Percentiles rank a stretch among this genome's conserved stretches.
Evolutionary conservation across 2,329 filamentous ascomycete species (phyloP).

Genomic region (Aspergillus japonicus): DNA sequence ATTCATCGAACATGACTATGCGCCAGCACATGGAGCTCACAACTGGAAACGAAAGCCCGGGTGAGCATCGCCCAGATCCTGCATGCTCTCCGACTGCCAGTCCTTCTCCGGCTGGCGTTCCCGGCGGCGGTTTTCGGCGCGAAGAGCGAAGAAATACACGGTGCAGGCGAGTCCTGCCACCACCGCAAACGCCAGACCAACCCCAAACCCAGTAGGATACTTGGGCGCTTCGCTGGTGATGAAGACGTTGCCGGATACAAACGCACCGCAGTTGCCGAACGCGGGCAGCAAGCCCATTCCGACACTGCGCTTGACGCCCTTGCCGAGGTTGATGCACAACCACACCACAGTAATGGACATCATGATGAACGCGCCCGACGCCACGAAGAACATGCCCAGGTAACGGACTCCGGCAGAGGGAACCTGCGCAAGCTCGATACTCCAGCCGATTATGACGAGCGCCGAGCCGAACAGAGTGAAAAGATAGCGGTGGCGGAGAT

Average conservation of each 20-base stretch:
- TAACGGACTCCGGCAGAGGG: slow-evolving; percentile 19
- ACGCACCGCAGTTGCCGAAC: slow-evolving; percentile 48
- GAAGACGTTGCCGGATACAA: slow-evolving; percentile 45
- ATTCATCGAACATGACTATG: too few species aligned
- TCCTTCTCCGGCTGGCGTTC: slow-evolving; percentile 10
- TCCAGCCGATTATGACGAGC: slow-evolving; percentile 15
- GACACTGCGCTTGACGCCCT: slow-evolving; percentile 42
- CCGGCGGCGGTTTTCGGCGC: slow-evolving; percentile 12
- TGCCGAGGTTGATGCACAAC: slow-evolving; percentile 43
- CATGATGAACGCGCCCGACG: slow-evolving; percentile 26
- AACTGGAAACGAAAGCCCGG: slow-evolving; percentile 14
- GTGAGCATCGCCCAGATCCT: slow-evolving; percentile 17
- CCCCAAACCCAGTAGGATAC: slow-evolving; percentile 41
- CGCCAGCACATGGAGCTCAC: background rate
- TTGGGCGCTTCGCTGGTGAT: slow-evolving; percentile 38
- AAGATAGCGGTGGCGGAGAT: slow-evolving; percentile 12
- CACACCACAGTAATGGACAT: slow-evolving; percentile 38
- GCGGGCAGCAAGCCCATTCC: slow-evolving; percentile 44
- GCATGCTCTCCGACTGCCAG: slow-evolving; percentile 4
- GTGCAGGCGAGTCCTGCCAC: slow-evolving; percentile 12
- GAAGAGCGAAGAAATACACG: slow-evolving; percentile 14
- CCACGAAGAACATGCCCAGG: slow-evolving; percentile 28
- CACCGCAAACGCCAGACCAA: slow-evolving; percentile 32
- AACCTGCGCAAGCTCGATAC: slow-evolving; percentile 10
- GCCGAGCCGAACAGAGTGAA: slow-evolving; percentile 15